These are phyloP conservation scores for Nitzschia sp. DNA, from an alignment of 108 stramenopile genomes.

Conservation along the genomic window DNA sequence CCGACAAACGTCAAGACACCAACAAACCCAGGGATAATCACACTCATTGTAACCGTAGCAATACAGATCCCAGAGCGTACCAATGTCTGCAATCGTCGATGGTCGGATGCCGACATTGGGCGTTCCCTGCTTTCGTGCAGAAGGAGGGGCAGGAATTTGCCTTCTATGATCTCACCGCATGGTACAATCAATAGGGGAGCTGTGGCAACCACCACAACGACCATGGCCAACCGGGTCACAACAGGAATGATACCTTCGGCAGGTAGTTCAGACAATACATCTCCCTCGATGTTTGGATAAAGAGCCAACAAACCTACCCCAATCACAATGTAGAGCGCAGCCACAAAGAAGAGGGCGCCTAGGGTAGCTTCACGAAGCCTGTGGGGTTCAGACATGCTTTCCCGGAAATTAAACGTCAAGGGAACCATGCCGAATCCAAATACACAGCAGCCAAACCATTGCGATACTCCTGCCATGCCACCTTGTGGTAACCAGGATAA, in stretches of 20 bases:
- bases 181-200: conserved; percentile 76
- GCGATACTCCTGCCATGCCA: conserved; percentile 48
- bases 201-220: conserved; percentile 59
- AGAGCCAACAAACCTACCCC: conserved; percentile 55
- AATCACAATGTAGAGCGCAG: conserved; percentile 48
- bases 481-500: conserved; percentile 26
- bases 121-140: background rate
- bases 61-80: conserved; percentile 53
- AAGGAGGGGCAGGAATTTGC: conserved; percentile 40
- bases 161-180: conserved; percentile 75
- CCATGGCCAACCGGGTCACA: conserved; percentile 57
- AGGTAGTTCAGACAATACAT: conserved; percentile 71
- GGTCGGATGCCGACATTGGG: conserved; percentile 6
- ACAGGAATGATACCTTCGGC: conserved; percentile 40
- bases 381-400: conserved; percentile 72
- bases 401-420: conserved; percentile 59
- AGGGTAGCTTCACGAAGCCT: conserved; percentile 43
- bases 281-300: conserved; percentile 65
- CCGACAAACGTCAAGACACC: conserved; percentile 70
- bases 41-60: conserved; percentile 42
- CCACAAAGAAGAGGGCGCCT: conserved; percentile 54
- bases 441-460: conserved; percentile 75
- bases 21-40: conserved; percentile 71
- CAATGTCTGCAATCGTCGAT: conserved; percentile 19
- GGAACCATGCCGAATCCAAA: conserved; percentile 67